Evolutionary conservation across 306 rosid species (phyloP).

Genomic region (Oemleria cerasiformis): DNA sequence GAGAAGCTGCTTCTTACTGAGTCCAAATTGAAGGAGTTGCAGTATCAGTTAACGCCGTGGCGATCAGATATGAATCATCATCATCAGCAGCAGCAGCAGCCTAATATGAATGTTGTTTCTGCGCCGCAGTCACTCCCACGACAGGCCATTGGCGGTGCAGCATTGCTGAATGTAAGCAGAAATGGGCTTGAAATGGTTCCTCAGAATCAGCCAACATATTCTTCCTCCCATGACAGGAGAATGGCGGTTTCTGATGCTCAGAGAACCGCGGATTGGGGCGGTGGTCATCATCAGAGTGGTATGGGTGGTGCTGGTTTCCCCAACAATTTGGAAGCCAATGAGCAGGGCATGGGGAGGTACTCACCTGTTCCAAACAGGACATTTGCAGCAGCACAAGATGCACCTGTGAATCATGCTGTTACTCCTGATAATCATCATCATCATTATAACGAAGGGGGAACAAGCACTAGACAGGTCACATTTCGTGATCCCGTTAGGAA

Average conservation of each 20-base stretch:
- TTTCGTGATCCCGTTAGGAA: conserved; percentile 73
- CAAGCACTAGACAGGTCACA: conserved; percentile 71
- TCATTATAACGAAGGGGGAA: conserved; percentile 48
- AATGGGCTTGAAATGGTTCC: conserved; percentile 83
- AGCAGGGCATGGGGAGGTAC: conserved; percentile 49
- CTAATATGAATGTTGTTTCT: not conserved
- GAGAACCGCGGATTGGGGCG: conserved; percentile 59
- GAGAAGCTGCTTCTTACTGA: conserved; percentile 89
- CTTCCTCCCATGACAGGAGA: conserved; percentile 40
- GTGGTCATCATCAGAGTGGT: conserved; percentile 50
- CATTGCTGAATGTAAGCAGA: conserved; percentile 52
- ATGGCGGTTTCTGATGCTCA: conserved; percentile 53
- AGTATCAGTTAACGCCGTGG: conserved; percentile 83
- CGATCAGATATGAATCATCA: conserved; percentile 36
- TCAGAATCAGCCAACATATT: conserved; percentile 41
- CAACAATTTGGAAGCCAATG: conserved; percentile 48
- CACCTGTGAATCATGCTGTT: conserved; percentile 36
- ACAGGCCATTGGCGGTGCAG: conserved; percentile 61
- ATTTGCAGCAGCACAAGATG: conserved; percentile 31
- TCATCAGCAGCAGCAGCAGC: not conserved
- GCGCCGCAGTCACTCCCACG: conserved; percentile 52
- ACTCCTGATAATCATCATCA: conserved; percentile 33
- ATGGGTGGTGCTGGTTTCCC: conserved; percentile 43
- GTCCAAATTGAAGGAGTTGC: conserved; percentile 91
- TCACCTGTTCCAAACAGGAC: conserved; percentile 76